Percentiles rank a stretch among this genome's conserved stretches.
Conservation (phyloP, 2,329 filamentous ascomycete species). For the Penicillium corylophilum region DNA sequence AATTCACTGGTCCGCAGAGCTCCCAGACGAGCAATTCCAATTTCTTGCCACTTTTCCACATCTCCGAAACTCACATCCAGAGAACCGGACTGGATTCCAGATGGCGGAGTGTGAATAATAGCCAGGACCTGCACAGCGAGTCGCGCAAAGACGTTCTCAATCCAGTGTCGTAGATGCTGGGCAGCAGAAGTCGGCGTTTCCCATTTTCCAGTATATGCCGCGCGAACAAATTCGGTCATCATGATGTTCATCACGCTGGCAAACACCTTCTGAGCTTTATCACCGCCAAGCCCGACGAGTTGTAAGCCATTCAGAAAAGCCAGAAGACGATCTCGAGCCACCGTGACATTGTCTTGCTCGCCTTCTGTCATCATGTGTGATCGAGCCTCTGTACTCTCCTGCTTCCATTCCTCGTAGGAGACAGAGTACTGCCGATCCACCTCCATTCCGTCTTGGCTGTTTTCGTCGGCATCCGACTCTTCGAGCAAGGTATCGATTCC, state of each 20-base stretch:
- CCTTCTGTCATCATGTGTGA: slow-evolving; percentile 35
- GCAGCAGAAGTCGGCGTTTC: slow-evolving; percentile 49
- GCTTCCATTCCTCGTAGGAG: slow-evolving; percentile 40
- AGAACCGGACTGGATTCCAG: slow-evolving; percentile 22
- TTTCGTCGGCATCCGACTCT: slow-evolving; percentile 18
- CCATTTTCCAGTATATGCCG: slow-evolving; percentile 60
- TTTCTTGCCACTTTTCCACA: slow-evolving; percentile 55
- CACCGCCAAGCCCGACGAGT: slow-evolving; percentile 56
- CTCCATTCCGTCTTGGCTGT: slow-evolving; percentile 36
- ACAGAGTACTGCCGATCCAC: slow-evolving; percentile 37
- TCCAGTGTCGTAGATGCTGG: slow-evolving; percentile 55
- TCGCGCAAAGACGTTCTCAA: slow-evolving; percentile 55
- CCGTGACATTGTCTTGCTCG: slow-evolving; percentile 28
- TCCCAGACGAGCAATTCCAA: slow-evolving; percentile 56
- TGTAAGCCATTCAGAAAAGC: slow-evolving; percentile 48
- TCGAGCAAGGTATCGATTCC: slow-evolving; percentile 36
- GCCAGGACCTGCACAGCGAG: slow-evolving; percentile 51
- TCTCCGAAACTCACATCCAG: slow-evolving; percentile 41
- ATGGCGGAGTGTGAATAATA: slow-evolving; percentile 34
- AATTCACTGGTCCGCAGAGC: slow-evolving; percentile 56
- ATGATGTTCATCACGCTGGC: slow-evolving; percentile 59
- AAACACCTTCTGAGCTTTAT: slow-evolving; percentile 56
- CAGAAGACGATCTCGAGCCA: slow-evolving; percentile 37
- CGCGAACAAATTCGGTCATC: slow-evolving; percentile 56
- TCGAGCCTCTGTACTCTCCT: slow-evolving; percentile 27